Base-by-base conservation (phyloP, 129 eudicot species). In the Ambrosia artemisiifolia region DNA sequence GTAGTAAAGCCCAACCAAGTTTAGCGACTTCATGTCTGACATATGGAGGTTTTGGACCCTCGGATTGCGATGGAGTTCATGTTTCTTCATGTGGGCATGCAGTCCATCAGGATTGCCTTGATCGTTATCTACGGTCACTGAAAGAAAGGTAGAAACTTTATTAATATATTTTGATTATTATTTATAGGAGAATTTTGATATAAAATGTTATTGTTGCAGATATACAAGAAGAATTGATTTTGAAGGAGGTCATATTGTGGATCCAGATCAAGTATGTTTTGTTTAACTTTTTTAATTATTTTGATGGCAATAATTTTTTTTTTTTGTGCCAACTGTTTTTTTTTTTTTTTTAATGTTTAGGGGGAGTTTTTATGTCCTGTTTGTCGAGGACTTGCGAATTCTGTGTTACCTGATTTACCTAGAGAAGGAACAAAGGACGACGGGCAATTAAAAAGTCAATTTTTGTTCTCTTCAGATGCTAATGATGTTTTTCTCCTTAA, bases 11-110 rank as follows among this genome's bases (percentile, higher is more conserved):
- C 62, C 87, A 69, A 65, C 69, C 86, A 12, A 80, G 79, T 30
- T 57, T 86, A 11, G 48, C 43, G 60, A 59, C 63, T 60, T 53
- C 81, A 44, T 65, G 51, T 62, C 54, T 75, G 64, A 77, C 72
- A 46, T 81, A 64, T 83, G 87, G 79, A 51, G 87, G 88, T 33
- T 81, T 86, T 78, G 95, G 97, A 35, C 96, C 97, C 20, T 69
- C 74, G 3, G 91, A 86, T 64, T 84, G 88, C 61, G 84, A 88
- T 71, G 97, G 99, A 24, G 69, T 95, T 61, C 75, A 81, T 82
- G 84, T 88, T 69, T 88, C 99, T 73, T 95, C 99, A 32, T 95
- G 99, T 86, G 99, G 99, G 48, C 99, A 95, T 83, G 97, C 99
- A 40, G 99, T 95, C 50, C 99, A 95, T 82, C 97, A 95, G 76